Evolutionary conservation across 2,329 filamentous ascomycete species (phyloP), one percentile per base, ranked within the genome.

Genomic region (Colletotrichum sp.): DNA sequence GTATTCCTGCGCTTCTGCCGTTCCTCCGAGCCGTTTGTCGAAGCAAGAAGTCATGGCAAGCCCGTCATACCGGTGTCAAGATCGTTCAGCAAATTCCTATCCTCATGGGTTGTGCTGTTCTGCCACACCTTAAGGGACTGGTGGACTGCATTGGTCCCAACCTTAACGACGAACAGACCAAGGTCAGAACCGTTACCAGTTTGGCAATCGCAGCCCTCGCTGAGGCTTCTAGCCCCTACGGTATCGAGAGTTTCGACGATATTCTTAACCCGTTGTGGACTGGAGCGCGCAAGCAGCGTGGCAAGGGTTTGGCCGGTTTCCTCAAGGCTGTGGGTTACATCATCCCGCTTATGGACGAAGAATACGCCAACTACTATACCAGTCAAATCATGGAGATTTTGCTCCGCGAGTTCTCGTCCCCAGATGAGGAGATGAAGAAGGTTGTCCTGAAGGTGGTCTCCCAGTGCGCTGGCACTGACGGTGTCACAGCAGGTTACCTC

Each of bases 341-440:
- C 82, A 99, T 99, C 78, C 97, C 97, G 6, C 91, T 99, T 69
- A 99, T 99, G 97, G 97, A 99, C 87, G 97, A 99, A 86, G 97
- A 99, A 83, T 99, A 98, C 84, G 96, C 97, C 86, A 99, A 98
- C 84, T 99, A 99, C 87, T 99, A 99, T 83, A 99, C 97, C 10
- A 95, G 93, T 79, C 96, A 99, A 85, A 98, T 99, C 81, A 99
- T 99, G 96, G 97, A 99, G 85, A 99, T 99, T 81, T 88, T 99
- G 16, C 92, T 99, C 34, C 93, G 97, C 81, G 97, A 99, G 83
- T 99, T 99, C 82, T 95, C 96, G 8, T 98, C 96, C 1, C 97
- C 97, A 0, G 97, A 99, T 79, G 97, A 99, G 85, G 97, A 99
- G 86, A 99, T 99, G 97, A 99, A 99, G 88, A 99, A 99, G 88